Evolutionary conservation across 257 asterid species (phyloP), one percentile per base, ranked within the genome.

Genomic region (Solanum bulbocastanum): DNA sequence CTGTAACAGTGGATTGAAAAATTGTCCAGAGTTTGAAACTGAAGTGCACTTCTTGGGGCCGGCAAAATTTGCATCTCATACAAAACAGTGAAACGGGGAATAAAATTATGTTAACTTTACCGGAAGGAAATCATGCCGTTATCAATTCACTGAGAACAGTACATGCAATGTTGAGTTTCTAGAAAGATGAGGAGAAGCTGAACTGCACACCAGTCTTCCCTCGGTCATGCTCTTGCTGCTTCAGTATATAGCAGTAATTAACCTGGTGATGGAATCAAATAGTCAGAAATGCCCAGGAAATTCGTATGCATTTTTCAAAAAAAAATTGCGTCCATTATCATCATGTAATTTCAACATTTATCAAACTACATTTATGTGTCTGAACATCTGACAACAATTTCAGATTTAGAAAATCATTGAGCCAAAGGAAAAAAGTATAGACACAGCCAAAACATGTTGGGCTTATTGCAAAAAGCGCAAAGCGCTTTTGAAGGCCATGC

Each of bases 151-250:
- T 27, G 30, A 30, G 40, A 44, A 46, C 44, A 82, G n/a, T 30
- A 82, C 44, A 12, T 49, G 86, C 20, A 30, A 30, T 30, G 86
- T 82, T 49, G 86, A 83, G 75, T 39, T 76, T 81, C 92, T 91
- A 96, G 36, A 72, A 90, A 37, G 98, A 93, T 33, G 98, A 92
- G 83, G 99, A 94, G 94, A 97, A 97, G 96, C 93, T 90, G 90
- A 97, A 97, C 86, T 96, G 99, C 86, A 97, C 81, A n/a, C 99
- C 99, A 52, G 93, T 93, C 94, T 90, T 94, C 89, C 96, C 99
- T 30, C 90, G 94, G 84, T 96, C 99, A 33, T 92, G 95, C 88
- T 90, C 97, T 16, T 89, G 94, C 89, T 94, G 95, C 90, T 93
- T 94, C 95, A 96, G 86, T 46, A 96, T 89, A 91, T 95, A 87